phyloP scores from a whole-genome alignment of 306 rosid species.

The Gastrolobium villosum region DNA sequence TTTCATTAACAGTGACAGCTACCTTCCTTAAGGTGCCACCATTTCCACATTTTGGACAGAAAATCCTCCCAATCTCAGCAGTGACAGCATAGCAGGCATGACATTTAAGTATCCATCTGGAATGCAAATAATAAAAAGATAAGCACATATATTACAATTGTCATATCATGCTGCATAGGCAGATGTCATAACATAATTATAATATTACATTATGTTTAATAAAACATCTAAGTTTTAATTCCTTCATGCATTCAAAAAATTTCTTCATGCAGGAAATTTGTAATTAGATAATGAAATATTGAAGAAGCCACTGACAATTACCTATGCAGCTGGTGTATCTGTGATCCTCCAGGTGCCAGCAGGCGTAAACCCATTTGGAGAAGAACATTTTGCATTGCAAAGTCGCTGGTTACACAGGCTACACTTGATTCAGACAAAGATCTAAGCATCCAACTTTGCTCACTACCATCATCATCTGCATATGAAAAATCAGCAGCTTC shows the following conservation, averaged over 20 bases:
- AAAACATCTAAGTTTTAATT: constrained; percentile 19
- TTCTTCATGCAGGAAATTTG: constrained; percentile 18
- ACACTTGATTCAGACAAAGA: constrained; percentile 93
- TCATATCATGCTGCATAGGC: constrained; percentile 4
- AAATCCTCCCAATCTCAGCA: constrained; percentile 85
- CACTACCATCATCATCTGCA: constrained; percentile 75
- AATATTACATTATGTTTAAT: not conserved
- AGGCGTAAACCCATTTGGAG: constrained; percentile 96
- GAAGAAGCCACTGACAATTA: constrained; percentile 43
- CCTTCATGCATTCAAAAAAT: not conserved
- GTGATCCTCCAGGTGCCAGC: constrained; percentile 94
- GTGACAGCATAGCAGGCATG: constrained; percentile 92
- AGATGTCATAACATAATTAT: not conserved
- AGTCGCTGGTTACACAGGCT: constrained; percentile 92
- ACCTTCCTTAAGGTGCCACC: constrained; percentile 98
- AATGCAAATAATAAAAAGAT: constrained; percentile 43
- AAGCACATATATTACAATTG: constrained; percentile 19
- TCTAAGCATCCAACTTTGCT: constrained; percentile 91
- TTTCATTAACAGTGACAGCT: constrained; percentile 97
- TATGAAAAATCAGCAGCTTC: constrained; percentile 68
- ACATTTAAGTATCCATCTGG: constrained; percentile 95
- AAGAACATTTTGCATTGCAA: constrained; percentile 97
- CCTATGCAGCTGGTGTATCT: constrained; percentile 90
- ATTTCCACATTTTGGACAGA: constrained; percentile 97
- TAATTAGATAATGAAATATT: constrained; percentile 18